A percentile compares a stretch with the other conserved stretches of the same genome.
These are phyloP conservation scores for Solanum bukasovii DNA, from an alignment of 257 asterid species.

Conservation along the genomic window DNA sequence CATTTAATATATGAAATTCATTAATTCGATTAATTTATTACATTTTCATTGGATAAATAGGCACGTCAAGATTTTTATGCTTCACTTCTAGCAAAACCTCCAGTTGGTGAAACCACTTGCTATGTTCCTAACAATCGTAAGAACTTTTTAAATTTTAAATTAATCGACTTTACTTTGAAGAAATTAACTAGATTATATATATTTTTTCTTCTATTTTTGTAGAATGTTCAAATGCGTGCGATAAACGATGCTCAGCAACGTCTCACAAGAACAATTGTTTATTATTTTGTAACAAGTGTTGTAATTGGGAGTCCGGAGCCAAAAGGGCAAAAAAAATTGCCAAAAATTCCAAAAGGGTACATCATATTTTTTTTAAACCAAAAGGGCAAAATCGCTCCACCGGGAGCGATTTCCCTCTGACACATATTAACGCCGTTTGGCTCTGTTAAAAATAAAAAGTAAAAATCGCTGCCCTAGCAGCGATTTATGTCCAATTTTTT, in stretches of 20 bases:
- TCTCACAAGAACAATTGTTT: neutral
- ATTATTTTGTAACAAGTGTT: neutral
- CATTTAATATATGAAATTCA: neutral
- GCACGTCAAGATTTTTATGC: neutral
- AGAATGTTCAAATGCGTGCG: constrained; percentile 2
- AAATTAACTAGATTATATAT: neutral
- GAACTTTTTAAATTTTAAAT: neutral
- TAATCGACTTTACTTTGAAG: neutral
- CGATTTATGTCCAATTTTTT: no score
- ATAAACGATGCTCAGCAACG: neutral
- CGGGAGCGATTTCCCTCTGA: no score
- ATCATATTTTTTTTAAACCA: no score
- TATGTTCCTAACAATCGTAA: neutral
- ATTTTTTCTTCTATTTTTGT: neutral
- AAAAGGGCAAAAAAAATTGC: no score
- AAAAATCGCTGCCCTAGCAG: no score
- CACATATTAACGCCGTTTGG: no score
- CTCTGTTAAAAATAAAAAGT: no score
- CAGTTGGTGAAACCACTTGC: neutral
- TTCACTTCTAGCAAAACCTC: neutral
- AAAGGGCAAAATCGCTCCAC: no score
- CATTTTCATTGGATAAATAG: neutral
- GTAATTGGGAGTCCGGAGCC: no score
- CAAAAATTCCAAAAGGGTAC: no score
- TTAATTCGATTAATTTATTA: rapidly evolving